Base-by-base conservation (phyloP, 2,329 filamentous ascomycete species). In the Diatrype stigma region DNA sequence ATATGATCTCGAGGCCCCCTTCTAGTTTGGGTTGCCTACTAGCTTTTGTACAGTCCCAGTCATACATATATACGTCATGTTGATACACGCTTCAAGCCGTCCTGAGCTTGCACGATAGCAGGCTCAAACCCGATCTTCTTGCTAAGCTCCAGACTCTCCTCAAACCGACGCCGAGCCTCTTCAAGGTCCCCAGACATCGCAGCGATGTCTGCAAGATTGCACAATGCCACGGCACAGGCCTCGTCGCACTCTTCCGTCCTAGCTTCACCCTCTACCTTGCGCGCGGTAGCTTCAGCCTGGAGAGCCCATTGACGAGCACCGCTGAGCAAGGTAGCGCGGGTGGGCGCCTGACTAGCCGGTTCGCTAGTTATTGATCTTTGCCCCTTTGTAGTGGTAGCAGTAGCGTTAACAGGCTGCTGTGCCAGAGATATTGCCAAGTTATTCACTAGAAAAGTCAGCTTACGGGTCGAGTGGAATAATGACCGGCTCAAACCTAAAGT, bases 121-220 rank as follows among this genome's bases (percentile, higher is more conserved):
- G 76, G 70, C 1, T 71, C 60, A 53, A 84, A 82, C 0, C 71
- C 75, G 42, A 85, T 65, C 57, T 73, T 75, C 58, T 72, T 74
- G 54, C 81, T 79, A 66, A 93, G 67, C 19, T 76, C 76, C 49
- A 82, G 78, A 10, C 88, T 86, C 65, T 95, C 81, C 49, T 78
- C 72, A 63, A 89, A 96, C 63, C 80, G 81, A 59, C 76, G 77
- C 60, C 78, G 78, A 2, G 93, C 91, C 57, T 87, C 78, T 3
- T 73, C 73, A 1, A 76, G 62, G 60, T 88, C 79, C 1, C 87
- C 86, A 53, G 85, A 71, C 80, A 94, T 85, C 57, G 88, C 84
- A 1, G 89, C 86, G 59, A 96, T 86, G 61, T 95, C 89, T 22
- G 85, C 93, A 48, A 96, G 80, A 65, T 95, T 96, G 68, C 90